A percentile compares a stretch with the other conserved stretches of the same genome.
These are phyloP conservation scores for Leccinum subgranulosum DNA, from an alignment of 768 basidiomycete species.

Conservation along the genomic window DNA sequence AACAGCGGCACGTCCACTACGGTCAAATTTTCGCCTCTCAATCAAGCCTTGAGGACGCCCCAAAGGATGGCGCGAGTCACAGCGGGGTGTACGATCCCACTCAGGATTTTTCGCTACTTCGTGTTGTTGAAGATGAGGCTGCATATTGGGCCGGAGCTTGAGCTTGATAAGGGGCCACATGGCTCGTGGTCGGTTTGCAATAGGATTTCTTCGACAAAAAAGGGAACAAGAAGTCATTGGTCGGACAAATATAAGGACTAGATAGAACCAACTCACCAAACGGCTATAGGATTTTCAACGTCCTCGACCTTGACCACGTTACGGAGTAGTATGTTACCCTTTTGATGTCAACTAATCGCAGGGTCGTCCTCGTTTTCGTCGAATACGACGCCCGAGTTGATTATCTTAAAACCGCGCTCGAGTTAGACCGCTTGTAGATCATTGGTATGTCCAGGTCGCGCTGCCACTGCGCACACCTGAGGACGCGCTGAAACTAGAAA, in stretches of 20 bases:
- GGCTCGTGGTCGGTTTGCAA: constrained; percentile 56
- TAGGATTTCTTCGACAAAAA: constrained; percentile 82
- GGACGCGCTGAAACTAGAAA: neutral
- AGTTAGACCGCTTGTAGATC: constrained; percentile 83
- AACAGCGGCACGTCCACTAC: constrained; percentile 89
- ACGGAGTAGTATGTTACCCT: too few species aligned
- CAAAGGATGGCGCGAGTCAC: constrained; percentile 46
- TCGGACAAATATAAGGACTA: too few species aligned
- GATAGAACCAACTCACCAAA: constrained; percentile 36
- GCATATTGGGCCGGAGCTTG: constrained; percentile 24
- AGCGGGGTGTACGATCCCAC: constrained; percentile 86
- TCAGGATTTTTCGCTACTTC: constrained; percentile 66
- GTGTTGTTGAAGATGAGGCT: constrained; percentile 74
- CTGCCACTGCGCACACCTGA: too few species aligned
- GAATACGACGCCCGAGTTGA: constrained; percentile 96
- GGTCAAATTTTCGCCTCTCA: constrained; percentile 73
- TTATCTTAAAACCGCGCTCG: constrained; percentile 87
- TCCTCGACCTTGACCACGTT: too few species aligned
- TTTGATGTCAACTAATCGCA: constrained; percentile 63
- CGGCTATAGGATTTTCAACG: constrained; percentile 83
- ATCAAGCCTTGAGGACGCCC: constrained; percentile 54
- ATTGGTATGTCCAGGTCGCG: too few species aligned
- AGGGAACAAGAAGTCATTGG: neutral
- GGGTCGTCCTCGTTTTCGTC: constrained; percentile 66
- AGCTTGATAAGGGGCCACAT: constrained; percentile 18